These are phyloP conservation scores for Neurospora sp. DNA, from an alignment of 495 filamentous ascomycete genomes.

Conservation along the genomic window DNA sequence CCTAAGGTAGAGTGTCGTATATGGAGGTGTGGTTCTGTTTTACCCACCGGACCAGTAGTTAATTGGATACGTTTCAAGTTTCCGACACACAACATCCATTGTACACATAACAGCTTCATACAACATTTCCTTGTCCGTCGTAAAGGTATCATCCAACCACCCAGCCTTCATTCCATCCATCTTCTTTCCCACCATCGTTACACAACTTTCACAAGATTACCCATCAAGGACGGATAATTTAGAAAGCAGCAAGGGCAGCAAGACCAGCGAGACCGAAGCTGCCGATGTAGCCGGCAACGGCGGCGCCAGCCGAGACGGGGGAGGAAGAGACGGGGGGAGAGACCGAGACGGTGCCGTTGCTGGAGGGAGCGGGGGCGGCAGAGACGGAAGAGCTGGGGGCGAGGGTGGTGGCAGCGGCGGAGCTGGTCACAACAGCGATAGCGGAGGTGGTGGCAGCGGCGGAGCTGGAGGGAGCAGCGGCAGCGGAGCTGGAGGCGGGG, in stretches of 20 bases:
- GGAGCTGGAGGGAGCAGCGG: not conserved
- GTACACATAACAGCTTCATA: not conserved
- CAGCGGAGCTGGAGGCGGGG: too few relatives aligned
- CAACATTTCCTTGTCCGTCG: not conserved
- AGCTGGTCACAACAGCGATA: not conserved
- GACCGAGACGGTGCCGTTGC: conserved; percentile 3
- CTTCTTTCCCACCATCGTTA: not conserved
- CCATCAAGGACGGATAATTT: not conserved
- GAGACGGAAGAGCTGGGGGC: not conserved
- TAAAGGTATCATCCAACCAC: not conserved
- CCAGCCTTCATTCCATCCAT: not conserved
- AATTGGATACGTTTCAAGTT: not conserved
- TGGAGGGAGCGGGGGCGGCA: conserved; percentile 5
- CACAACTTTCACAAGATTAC: not conserved
- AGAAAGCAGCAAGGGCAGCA: conserved; percentile 21
- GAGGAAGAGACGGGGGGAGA: not conserved
- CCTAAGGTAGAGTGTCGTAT: too few relatives aligned
- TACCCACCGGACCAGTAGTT: not conserved
- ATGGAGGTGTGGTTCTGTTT: not conserved
- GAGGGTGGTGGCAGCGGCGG: conserved; percentile 5
- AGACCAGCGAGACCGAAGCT: conserved; percentile 17
- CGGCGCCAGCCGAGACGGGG: conserved; percentile 13
- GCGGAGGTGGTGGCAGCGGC: not conserved
- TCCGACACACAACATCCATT: not conserved
- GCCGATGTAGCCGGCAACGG: conserved; percentile 13